A percentile compares a stretch with the other conserved stretches of the same genome.
These are phyloP conservation scores for Acanthamoeba castellanii DNA, from an alignment of 208 protist species.

Conservation along the genomic window DNA sequence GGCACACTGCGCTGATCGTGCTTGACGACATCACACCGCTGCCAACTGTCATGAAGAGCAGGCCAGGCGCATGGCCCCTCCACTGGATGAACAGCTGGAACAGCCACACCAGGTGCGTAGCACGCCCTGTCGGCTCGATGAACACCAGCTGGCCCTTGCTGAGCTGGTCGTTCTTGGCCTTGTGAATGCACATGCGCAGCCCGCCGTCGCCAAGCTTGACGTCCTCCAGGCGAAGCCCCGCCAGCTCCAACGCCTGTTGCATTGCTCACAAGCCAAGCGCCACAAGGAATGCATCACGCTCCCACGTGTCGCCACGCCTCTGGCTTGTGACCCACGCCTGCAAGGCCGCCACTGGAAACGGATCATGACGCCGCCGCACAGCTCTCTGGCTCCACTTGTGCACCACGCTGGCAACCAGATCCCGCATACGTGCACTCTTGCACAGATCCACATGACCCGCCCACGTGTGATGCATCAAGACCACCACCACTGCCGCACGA, in stretches of 20 bases:
- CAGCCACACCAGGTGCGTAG: not conserved
- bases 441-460: not conserved
- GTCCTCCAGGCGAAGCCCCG: not conserved
- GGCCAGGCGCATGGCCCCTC: not conserved
- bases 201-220: not conserved
- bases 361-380: not conserved
- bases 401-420: not conserved
- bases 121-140: not conserved
- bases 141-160: not conserved
- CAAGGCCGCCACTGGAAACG: not conserved
- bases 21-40: not conserved
- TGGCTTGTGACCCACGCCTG: not conserved
- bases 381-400: not conserved
- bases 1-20: not conserved
- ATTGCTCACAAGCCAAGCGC: not conserved
- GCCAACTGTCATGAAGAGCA: not conserved
- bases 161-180: not conserved
- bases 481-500: not conserved
- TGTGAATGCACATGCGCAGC: not conserved
- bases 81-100: not conserved
- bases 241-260: not conserved
- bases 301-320: not conserved
- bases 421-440: not conserved
- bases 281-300: not conserved
- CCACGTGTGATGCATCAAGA: not conserved